Percentiles rank a stretch among this genome's conserved stretches.
These are phyloP conservation scores for Salvia sclarea DNA, from an alignment of 305 asterid species.

Conservation along the genomic window DNA sequence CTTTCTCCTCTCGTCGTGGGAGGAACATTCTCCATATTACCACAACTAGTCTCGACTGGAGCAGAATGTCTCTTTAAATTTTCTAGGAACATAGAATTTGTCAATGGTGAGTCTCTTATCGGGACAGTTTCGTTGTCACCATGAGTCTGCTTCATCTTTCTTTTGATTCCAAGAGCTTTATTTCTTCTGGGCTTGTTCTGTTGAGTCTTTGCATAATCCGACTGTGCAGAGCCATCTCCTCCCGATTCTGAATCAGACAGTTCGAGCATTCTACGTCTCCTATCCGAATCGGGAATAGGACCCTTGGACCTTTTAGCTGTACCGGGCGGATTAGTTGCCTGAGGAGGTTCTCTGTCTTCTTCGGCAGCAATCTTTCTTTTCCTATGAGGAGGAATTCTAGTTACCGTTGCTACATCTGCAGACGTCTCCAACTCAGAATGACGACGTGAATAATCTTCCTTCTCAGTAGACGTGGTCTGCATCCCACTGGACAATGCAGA, in stretches of 20 bases:
- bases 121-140: slow-evolving; percentile 29
- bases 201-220: slow-evolving; percentile 29
- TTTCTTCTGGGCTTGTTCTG: slow-evolving; percentile 34
- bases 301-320: slow-evolving; percentile 36
- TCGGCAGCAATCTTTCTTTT: slow-evolving; percentile 39
- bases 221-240: slow-evolving; percentile 27
- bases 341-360: slow-evolving; percentile 36
- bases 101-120: slow-evolving; percentile 22
- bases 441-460: slow-evolving; percentile 29
- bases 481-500: slow-evolving; percentile 33
- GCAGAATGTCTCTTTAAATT: slow-evolving; percentile 24
- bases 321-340: neutral
- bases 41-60: slow-evolving; percentile 17
- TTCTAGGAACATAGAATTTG: slow-evolving; percentile 12
- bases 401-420: slow-evolving; percentile 10
- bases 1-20: slow-evolving; percentile 24
- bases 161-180: slow-evolving; percentile 32
- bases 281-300: slow-evolving; percentile 28
- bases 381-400: slow-evolving; percentile 31
- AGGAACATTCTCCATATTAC: slow-evolving; percentile 22
- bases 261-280: slow-evolving; percentile 26
- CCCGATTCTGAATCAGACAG: slow-evolving; percentile 38
- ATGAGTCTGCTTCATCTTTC: slow-evolving; percentile 33
- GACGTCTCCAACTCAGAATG: slow-evolving; percentile 24
- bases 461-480: slow-evolving; percentile 26